Conservation (phyloP, 306 rosid species). For the Acacia confusa region DNA sequence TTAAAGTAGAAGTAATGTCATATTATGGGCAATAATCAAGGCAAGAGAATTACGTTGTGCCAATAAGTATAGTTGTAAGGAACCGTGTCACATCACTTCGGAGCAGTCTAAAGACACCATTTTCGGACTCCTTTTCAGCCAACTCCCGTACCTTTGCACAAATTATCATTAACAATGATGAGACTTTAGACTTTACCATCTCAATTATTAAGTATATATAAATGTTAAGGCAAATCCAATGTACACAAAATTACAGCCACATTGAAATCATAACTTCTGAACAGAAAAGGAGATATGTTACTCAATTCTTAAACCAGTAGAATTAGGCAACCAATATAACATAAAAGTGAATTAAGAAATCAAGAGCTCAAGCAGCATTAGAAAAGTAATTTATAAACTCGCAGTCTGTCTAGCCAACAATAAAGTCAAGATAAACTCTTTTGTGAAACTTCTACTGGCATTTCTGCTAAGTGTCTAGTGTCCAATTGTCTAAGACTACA, state of each 20-base stretch:
- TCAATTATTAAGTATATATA: not conserved
- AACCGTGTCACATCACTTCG: constrained; percentile 93
- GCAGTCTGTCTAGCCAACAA: constrained; percentile 13
- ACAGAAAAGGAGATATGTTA: constrained; percentile 24
- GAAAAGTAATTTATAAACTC: constrained; percentile 18
- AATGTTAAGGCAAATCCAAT: constrained; percentile 10
- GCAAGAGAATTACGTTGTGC: constrained; percentile 86
- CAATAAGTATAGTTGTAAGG: constrained; percentile 96
- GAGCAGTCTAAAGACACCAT: constrained; percentile 89
- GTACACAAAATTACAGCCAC: constrained; percentile 11
- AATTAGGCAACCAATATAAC: not conserved
- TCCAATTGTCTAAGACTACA: not conserved
- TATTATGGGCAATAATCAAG: constrained; percentile 21
- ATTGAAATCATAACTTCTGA: not conserved
- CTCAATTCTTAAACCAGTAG: constrained; percentile 7
- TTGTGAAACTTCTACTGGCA: constrained; percentile 11
- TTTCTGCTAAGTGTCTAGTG: not conserved
- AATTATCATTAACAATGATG: constrained; percentile 30
- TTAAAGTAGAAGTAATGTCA: constrained; percentile 20
- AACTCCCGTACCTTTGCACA: constrained; percentile 68
- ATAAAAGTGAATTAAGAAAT: constrained; percentile 6
- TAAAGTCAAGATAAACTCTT: not conserved
- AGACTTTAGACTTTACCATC: constrained; percentile 23
- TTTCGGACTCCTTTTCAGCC: constrained; percentile 90
- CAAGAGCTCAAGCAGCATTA: constrained; percentile 8